Percentiles rank a stretch among this genome's conserved stretches.
Conservation (phyloP, 176 grass and related monocot genomes). For the Cenchrus fungigraminus region DNA sequence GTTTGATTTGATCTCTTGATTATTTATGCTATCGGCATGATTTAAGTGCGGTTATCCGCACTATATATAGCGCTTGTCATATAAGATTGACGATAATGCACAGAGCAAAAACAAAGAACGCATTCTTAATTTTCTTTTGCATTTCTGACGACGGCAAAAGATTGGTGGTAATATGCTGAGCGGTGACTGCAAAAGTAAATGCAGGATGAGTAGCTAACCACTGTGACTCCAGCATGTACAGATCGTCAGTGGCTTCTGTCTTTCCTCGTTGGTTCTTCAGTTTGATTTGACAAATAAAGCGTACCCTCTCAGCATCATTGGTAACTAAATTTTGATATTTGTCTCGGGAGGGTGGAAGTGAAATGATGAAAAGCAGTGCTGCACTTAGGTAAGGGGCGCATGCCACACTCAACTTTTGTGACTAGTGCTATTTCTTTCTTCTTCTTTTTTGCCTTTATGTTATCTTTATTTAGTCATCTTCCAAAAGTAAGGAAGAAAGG, state of each 20-base stretch:
- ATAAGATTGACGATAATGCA: too few species aligned
- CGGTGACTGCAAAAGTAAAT: not conserved
- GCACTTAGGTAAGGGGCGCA: slow-evolving; percentile 11
- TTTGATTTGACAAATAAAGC: too few species aligned
- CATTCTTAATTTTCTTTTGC: too few species aligned
- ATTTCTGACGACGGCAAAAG: not conserved
- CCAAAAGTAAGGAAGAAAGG: not conserved
- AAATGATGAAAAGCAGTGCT: slow-evolving; percentile 15
- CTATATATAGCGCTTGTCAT: not conserved
- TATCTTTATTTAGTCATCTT: not conserved
- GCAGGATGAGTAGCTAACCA: not conserved
- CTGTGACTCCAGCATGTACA: not conserved
- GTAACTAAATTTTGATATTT: too few species aligned
- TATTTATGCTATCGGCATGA: not conserved
- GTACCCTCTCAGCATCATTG: too few species aligned
- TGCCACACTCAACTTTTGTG: not conserved
- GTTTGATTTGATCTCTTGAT: not conserved
- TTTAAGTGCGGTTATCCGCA: not conserved
- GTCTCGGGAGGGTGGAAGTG: not conserved
- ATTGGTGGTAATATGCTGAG: too few species aligned
- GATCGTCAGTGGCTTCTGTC: not conserved
- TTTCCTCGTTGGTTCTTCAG: not conserved
- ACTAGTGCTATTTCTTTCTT: slow-evolving; percentile 23
- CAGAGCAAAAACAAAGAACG: too few species aligned
- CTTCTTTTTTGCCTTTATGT: slow-evolving; percentile 11